These are phyloP conservation scores for Sequoia sempervirens DNA, from an alignment of 75 land plant species.

Conservation along the genomic window DNA sequence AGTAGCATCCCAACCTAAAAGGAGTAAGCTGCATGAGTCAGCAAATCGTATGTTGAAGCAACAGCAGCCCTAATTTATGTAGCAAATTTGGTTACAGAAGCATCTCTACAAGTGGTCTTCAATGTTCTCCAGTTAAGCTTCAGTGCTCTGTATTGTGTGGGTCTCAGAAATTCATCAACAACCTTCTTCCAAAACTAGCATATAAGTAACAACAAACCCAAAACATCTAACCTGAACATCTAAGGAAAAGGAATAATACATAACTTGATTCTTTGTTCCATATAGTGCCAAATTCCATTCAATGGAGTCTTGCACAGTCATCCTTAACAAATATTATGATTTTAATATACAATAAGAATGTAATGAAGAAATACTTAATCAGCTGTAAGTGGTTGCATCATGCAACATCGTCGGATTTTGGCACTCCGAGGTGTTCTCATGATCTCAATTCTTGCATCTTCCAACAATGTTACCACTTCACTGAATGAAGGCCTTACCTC, in stretches of 20 bases:
- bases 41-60: neutral
- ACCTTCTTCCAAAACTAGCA: neutral
- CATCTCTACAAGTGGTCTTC: neutral
- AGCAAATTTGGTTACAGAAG: neutral
- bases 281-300: neutral
- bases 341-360: constrained; percentile 1
- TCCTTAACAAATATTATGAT: neutral
- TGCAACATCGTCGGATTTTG: constrained; percentile 28
- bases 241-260: neutral
- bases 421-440: constrained; percentile 27
- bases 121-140: neutral
- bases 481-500: constrained; percentile 34
- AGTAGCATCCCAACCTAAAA: neutral
- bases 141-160: neutral
- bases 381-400: constrained; percentile 33
- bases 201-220: neutral
- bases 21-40: constrained; percentile 3
- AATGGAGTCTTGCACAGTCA: neutral
- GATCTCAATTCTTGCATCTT: constrained; percentile 24
- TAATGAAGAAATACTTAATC: constrained; percentile 14
- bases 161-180: neutral
- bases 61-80: neutral
- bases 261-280: neutral
- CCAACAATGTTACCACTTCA: constrained; percentile 32
- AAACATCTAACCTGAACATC: neutral